Conservation (phyloP, 2,329 filamentous ascomycete species). For the Pseudogymnoascus sp. region DNA sequence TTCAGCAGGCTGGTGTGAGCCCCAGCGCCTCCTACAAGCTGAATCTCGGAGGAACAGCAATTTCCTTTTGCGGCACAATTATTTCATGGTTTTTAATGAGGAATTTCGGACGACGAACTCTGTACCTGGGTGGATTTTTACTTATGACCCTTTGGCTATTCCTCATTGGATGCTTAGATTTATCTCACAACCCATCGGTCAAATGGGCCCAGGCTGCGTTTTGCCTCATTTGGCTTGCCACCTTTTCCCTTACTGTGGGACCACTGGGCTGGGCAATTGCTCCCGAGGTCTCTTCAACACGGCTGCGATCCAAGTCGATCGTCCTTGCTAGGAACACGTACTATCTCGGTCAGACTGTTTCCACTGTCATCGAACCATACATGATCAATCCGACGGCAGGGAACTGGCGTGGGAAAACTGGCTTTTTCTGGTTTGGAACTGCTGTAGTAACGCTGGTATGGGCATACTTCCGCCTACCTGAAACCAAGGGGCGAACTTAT, state of each 20-base stretch:
- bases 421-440: slow-evolving; percentile 72
- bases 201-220: slow-evolving; percentile 45
- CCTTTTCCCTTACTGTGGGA: slow-evolving; percentile 77
- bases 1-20: slow-evolving; percentile 43
- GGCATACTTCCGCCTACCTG: slow-evolving; percentile 36
- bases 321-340: slow-evolving; percentile 65
- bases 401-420: slow-evolving; percentile 77
- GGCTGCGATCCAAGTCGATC: slow-evolving; percentile 81
- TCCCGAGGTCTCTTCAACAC: slow-evolving; percentile 67
- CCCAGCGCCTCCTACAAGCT: slow-evolving; percentile 42
- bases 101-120: slow-evolving; percentile 38
- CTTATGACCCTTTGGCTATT: slow-evolving; percentile 68
- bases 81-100: slow-evolving; percentile 38
- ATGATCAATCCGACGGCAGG: slow-evolving; percentile 81
- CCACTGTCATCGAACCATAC: slow-evolving; percentile 71
- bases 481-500: slow-evolving; percentile 35
- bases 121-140: slow-evolving; percentile 37
- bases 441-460: slow-evolving; percentile 30
- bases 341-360: slow-evolving; percentile 68
- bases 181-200: too few relatives aligned
- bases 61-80: slow-evolving; percentile 42
- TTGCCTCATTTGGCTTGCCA: slow-evolving; percentile 71
- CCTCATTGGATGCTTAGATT: slow-evolving; percentile 61
- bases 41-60: slow-evolving; percentile 36
- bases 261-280: slow-evolving; percentile 83